Evolutionary conservation across 768 basidiomycete species (phyloP).

Genomic region (Chalciporus piperatus): DNA sequence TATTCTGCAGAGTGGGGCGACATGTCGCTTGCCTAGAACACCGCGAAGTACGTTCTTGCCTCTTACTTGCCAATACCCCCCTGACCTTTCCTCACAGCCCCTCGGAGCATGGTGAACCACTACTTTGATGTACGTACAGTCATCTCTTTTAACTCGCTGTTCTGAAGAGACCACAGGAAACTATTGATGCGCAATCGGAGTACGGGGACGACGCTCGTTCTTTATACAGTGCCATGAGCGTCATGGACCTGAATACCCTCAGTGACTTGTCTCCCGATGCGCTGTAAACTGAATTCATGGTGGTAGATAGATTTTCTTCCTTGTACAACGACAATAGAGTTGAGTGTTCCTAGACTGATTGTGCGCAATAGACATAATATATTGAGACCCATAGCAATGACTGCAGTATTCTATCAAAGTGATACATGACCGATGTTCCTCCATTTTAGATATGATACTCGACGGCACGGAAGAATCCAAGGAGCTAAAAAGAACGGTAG

Average conservation of each 20-base stretch:
- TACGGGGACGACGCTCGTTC: conserved; percentile 70
- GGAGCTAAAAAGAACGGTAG: conserved; percentile 12
- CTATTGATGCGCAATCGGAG: conserved; percentile 69
- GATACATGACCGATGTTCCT: conserved; percentile 37
- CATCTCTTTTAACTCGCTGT: neutral
- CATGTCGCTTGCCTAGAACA: conserved; percentile 88
- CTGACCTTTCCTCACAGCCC: conserved; percentile 49
- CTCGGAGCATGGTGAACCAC: conserved; percentile 80
- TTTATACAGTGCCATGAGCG: conserved; percentile 57
- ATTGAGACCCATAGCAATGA: conserved; percentile 33
- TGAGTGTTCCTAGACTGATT: no score
- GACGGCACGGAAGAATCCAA: conserved; percentile 14
- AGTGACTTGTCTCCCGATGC: conserved; percentile 74
- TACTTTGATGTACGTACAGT: conserved; percentile 82
- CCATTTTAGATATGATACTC: conserved; percentile 31
- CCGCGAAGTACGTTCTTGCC: conserved; percentile 70
- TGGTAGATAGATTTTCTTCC: neutral
- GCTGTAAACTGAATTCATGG: conserved; percentile 38
- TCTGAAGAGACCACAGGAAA: conserved; percentile 49
- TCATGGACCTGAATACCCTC: conserved; percentile 52
- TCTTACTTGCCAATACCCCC: neutral
- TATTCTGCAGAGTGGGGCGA: conserved; percentile 86
- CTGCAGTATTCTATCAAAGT: conserved; percentile 35
- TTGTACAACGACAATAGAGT: neutral
- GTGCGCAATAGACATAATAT: conserved; percentile 25